Evolutionary conservation across 1,284 basidiomycete genomes (phyloP), one percentile per base, ranked within the genome.

Genomic region (Microstroma glucosiphilum): DNA sequence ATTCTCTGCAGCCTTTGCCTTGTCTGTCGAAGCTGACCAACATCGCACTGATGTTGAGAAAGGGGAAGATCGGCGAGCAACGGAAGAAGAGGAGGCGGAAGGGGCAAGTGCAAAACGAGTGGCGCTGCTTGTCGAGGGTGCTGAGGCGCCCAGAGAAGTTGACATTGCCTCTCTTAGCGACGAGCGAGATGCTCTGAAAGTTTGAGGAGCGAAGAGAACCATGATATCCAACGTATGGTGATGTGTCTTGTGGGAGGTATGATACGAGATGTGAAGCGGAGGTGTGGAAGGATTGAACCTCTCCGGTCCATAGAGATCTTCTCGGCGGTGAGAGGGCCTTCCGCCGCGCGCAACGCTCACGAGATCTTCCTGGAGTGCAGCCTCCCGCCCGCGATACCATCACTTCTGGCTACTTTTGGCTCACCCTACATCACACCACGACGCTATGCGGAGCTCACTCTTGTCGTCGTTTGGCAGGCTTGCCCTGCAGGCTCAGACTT

Each of bases 1-100:
- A 43, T 57, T 70, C 25, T 69, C 71, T 51, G 65, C 62, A 37
- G 69, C 68, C 61, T 73, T 72, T 59, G 62, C 41, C 56, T 58
- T 23, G 25, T 66, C 21, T 15, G 51, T 26, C 6, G n/a, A 15
- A 21, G n/a, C 15, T 15, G 51, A 21, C 51, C 51, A 54, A 6
- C 51, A 25, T 17, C 51, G 15, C 13, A 26, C 51, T 15, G 21
- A 23, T 4, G 51, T 54, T 25, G 51, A 54, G 26, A 54, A 54
- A 25, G n/a, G 51, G 13, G 51, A 21, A 6, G 21, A 2, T 15
- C 13, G 25, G 13, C 21, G 51, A 19, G 51, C n/a, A 19, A 54
- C 13, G 13, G 51, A 15, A 8, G 51, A 54, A 8, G 51, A 54
- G 19, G 51, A 17, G 6, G 17, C 17, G 51, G 51, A 54, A 19